Evolutionary conservation across 108 stramenopile species (phyloP), one percentile per base, ranked within the genome.

Genomic region (Asterionellopsis glacialis): DNA sequence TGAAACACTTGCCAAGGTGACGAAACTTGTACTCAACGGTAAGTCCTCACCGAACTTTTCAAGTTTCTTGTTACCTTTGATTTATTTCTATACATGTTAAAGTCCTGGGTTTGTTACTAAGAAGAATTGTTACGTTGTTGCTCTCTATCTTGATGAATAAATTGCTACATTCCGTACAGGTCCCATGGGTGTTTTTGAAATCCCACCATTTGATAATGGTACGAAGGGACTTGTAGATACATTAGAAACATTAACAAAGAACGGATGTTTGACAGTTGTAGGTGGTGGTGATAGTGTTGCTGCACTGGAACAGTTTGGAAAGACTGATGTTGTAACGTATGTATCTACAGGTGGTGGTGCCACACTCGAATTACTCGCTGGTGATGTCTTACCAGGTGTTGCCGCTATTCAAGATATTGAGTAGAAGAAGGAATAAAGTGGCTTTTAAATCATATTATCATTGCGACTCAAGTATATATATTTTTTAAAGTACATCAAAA

Each of bases 101-200:
- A n/a, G n/a, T n/a, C n/a, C n/a, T n/a, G n/a, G n/a, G n/a, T n/a
- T n/a, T n/a, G n/a, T n/a, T n/a, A n/a, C n/a, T n/a, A n/a, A n/a
- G n/a, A n/a, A n/a, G n/a, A n/a, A n/a, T n/a, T n/a, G n/a, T n/a
- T n/a, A n/a, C n/a, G n/a, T n/a, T n/a, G n/a, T n/a, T n/a, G n/a
- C n/a, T n/a, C n/a, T n/a, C n/a, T n/a, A n/a, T n/a, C n/a, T n/a
- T n/a, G n/a, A n/a, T n/a, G n/a, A n/a, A n/a, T n/a, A n/a, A n/a
- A n/a, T n/a, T n/a, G n/a, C n/a, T n/a, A n/a, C n/a, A 33, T 33
- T 33, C 1, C 16, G 3, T 41, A 2, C 11, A 57, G 95, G 98
- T 24, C 98, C 98, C 22, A 88, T 93, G 85, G 98, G 98, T 45
- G 97, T 98, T 1, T 98, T 98, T 62, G 98, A 99, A 75, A 76